Evolutionary conservation across 768 basidiomycete species (phyloP).

Genomic region (Serpula lacrymans): DNA sequence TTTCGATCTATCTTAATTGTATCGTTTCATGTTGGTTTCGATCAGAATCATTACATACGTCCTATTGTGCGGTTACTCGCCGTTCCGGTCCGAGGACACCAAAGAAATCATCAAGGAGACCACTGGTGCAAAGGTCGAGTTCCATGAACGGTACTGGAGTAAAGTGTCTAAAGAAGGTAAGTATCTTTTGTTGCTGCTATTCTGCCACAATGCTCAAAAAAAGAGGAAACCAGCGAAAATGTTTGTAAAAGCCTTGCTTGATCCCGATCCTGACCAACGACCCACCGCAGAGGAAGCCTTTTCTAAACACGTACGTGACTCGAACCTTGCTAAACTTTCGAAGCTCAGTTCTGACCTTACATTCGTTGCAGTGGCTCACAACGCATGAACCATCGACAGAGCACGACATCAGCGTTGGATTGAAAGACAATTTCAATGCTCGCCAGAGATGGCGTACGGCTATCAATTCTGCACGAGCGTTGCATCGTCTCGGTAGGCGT

Average conservation of each 20-base stretch:
- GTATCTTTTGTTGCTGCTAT: constrained; percentile 8
- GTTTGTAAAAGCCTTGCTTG: constrained; percentile 73
- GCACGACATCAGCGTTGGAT: constrained; percentile 66
- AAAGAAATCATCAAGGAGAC: constrained; percentile 79
- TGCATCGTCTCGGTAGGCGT: constrained; percentile 27
- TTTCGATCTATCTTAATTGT: constrained; percentile 1
- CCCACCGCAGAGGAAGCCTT: constrained; percentile 74
- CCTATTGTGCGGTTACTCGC: constrained; percentile 91
- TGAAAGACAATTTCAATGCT: constrained; percentile 83
- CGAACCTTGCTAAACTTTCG: not conserved
- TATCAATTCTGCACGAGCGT: constrained; percentile 49
- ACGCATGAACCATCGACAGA: constrained; percentile 61
- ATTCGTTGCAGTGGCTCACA: constrained; percentile 62
- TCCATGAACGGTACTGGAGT: constrained; percentile 94
- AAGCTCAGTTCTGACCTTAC: not conserved
- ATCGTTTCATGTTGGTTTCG: not conserved
- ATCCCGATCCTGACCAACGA: constrained; percentile 66
- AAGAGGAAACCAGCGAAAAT: constrained; percentile 58
- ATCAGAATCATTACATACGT: constrained; percentile 91
- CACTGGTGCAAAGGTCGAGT: constrained; percentile 79
- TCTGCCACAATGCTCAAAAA: not conserved
- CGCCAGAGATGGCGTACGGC: constrained; percentile 70
- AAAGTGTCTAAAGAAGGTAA: constrained; percentile 78
- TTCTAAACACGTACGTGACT: constrained; percentile 51
- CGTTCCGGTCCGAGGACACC: constrained; percentile 83